A percentile compares a stretch with the other conserved stretches of the same genome.
Conservation (phyloP, 352 stramenopile genomes). For the Plasmopara muralis region DNA sequence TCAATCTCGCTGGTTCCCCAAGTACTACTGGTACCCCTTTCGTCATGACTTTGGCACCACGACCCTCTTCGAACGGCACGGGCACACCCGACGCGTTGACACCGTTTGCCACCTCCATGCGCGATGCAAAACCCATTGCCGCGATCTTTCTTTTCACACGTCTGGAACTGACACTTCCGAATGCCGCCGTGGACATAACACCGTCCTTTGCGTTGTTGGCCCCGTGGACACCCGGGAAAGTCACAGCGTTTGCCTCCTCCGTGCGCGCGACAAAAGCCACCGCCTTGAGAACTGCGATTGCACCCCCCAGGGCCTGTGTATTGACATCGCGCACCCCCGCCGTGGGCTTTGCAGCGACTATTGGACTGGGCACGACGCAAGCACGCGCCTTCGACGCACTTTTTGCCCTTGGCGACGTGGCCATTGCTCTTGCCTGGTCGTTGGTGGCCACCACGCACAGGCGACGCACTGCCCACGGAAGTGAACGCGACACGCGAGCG, state of each 20-base stretch:
- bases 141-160: conserved; percentile 78
- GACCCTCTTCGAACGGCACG: background rate
- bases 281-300: conserved; percentile 67
- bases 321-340: conserved; percentile 61
- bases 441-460: too few species aligned
- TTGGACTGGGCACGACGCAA: conserved; percentile 61
- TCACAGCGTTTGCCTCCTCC: conserved; percentile 76
- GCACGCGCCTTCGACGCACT: background rate
- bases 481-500: conserved; percentile 9
- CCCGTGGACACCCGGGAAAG: conserved; percentile 66
- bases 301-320: conserved; percentile 48
- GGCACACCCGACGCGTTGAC: background rate
- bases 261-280: conserved; percentile 68
- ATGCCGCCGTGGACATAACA: conserved; percentile 77
- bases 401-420: background rate
- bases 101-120: conserved; percentile 42
- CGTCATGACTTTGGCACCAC: background rate
- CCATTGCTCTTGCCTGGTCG: background rate
- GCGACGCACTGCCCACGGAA: too few species aligned
- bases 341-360: conserved; percentile 73
- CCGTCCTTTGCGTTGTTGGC: conserved; percentile 73
- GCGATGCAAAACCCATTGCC: conserved; percentile 80
- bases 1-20: too few species aligned
- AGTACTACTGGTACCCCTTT: too few species aligned
- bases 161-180: conserved; percentile 57